phyloP scores from a whole-genome alignment of 768 basidiomycete genomes.

The Hypsizygus marmoreus region DNA sequence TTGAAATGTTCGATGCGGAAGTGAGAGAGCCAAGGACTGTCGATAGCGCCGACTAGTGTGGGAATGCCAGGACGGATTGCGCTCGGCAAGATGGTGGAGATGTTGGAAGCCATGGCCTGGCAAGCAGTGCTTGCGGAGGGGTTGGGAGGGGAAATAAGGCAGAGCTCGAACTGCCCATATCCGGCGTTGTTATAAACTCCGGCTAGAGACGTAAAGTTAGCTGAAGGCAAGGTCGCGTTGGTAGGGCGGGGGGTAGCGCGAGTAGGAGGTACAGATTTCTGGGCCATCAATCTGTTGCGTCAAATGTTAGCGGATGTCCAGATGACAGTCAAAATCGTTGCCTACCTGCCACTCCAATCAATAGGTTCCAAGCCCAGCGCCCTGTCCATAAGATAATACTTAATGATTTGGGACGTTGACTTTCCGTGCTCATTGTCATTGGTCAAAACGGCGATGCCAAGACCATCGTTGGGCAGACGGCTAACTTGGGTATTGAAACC shows the following conservation, averaged over 20 bases:
- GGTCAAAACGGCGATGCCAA: constrained; percentile 27
- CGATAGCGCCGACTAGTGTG: constrained; percentile 17
- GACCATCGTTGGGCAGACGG: constrained; percentile 14
- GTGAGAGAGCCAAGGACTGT: constrained; percentile 20
- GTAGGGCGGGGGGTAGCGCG: constrained; percentile 14
- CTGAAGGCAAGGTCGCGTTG: constrained; percentile 16
- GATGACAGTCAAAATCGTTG: no score
- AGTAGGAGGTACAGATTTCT: constrained; percentile 6
- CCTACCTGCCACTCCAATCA: constrained; percentile 26
- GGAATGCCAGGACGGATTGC: constrained; percentile 17
- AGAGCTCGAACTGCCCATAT: constrained; percentile 25
- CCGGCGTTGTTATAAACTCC: constrained; percentile 24
- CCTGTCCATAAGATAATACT: constrained; percentile 25
- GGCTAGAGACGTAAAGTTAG: constrained; percentile 17
- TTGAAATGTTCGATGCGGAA: constrained; percentile 20
- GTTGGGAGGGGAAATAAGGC: constrained; percentile 11
- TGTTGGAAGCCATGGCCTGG: constrained; percentile 3
- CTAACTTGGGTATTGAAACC: constrained; percentile 16
- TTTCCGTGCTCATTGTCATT: constrained; percentile 27
- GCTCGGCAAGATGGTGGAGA: constrained; percentile 20
- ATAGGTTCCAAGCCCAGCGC: constrained; percentile 22
- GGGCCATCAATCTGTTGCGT: no score
- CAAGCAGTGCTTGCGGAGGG: constrained; percentile 6
- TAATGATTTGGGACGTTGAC: constrained; percentile 20
- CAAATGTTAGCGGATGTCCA: no score